Conservation (phyloP, 352 stramenopile species). For the Phytophthora hybrid region DNA sequence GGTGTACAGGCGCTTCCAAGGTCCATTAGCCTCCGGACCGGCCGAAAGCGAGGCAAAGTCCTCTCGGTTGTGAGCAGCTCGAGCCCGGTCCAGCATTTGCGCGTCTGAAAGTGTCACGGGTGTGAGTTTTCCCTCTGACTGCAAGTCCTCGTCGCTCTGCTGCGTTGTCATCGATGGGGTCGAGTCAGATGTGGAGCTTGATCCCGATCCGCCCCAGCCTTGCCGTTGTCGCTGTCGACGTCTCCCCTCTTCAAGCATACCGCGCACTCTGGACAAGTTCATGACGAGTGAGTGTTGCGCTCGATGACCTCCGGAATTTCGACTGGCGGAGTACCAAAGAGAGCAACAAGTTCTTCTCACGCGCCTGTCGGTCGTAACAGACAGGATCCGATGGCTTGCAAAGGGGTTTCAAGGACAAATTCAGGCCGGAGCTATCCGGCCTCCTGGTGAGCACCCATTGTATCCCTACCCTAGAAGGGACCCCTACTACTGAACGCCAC, state of each 20-base stretch:
- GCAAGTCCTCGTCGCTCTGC: conserved; percentile 26
- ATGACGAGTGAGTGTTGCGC: neutral
- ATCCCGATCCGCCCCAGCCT: neutral
- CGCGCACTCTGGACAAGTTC: conserved; percentile 3
- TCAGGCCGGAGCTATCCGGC: neutral
- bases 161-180: conserved; percentile 12
- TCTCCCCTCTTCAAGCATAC: conserved; percentile 13
- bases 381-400: neutral
- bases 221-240: conserved; percentile 2
- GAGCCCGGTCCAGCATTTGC: conserved; percentile 19
- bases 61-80: conserved; percentile 5
- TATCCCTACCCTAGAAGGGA: too few relatives aligned
- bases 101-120: neutral
- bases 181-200: neutral
- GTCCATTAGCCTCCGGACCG: conserved; percentile 2
- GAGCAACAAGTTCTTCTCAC: neutral
- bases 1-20: conserved; percentile 19
- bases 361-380: neutral
- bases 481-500: too few relatives aligned
- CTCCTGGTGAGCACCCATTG: neutral
- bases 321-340: neutral
- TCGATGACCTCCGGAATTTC: neutral
- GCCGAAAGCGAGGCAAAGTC: conserved; percentile 17
- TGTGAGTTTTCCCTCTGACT: conserved; percentile 1
- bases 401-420: neutral